Evolutionary conservation across 805 yeast genomes (phyloP).

Genomic region (Kodamaea nitidulidarum): DNA sequence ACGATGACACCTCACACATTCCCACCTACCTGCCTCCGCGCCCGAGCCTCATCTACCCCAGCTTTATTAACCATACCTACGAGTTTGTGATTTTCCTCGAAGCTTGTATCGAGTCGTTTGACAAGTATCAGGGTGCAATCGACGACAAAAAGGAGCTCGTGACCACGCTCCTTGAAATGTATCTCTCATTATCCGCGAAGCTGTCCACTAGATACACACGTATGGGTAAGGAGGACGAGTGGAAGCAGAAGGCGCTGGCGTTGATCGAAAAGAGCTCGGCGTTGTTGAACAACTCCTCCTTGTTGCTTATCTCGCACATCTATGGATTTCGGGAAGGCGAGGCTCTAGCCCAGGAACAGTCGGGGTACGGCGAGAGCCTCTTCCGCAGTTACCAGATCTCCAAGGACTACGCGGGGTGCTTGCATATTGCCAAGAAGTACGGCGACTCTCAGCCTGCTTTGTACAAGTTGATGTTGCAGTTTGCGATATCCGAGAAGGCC

Average conservation of each 20-base stretch:
- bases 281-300: conserved; percentile 51
- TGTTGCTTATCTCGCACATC: conserved; percentile 55
- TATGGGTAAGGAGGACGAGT: conserved; percentile 28
- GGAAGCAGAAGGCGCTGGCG: conserved; percentile 63
- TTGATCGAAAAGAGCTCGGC: conserved; percentile 47
- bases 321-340: conserved; percentile 53
- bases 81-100: conserved; percentile 91
- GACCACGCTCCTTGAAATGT: conserved; percentile 79
- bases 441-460: conserved; percentile 63
- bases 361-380: conserved; percentile 53
- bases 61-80: conserved; percentile 79
- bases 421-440: conserved; percentile 52
- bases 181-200: conserved; percentile 52
- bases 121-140: conserved; percentile 63
- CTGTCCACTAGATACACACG: conserved; percentile 7
- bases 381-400: conserved; percentile 63
- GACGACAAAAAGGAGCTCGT: conserved; percentile 71
- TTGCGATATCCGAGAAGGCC: conserved; percentile 53
- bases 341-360: conserved; percentile 32
- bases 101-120: conserved; percentile 80
- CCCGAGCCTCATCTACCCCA: conserved; percentile 80
- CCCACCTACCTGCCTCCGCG: conserved; percentile 89
- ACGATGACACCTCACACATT: conserved; percentile 16
- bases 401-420: conserved; percentile 54
- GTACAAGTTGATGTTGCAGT: conserved; percentile 60